These are phyloP conservation scores for Musa troglodytarum DNA, from an alignment of 176 grass and related monocot species.

Conservation along the genomic window DNA sequence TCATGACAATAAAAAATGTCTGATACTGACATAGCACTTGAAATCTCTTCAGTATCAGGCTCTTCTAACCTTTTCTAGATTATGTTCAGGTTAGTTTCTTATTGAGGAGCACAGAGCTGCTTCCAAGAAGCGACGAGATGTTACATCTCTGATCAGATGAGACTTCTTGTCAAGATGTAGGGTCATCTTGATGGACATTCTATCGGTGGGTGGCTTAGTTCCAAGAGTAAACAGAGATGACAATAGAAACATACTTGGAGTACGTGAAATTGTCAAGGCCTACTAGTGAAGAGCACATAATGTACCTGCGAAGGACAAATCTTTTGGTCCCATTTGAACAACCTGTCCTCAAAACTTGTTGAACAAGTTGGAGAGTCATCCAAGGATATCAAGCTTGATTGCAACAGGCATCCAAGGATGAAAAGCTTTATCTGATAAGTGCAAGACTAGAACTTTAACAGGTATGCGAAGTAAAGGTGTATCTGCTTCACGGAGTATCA, in stretches of 20 bases:
- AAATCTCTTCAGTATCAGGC: background rate
- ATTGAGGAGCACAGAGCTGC: conserved; percentile 39
- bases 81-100: conserved; percentile 69
- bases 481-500: too few relatives aligned
- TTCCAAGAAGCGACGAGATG: too few relatives aligned
- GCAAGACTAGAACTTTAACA: background rate
- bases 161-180: conserved; percentile 34
- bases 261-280: background rate
- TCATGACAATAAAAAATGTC: background rate
- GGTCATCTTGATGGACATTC: background rate
- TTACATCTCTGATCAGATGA: conserved; percentile 34
- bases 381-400: background rate
- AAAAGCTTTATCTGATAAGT: background rate
- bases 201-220: conserved; percentile 32
- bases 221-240: conserved; percentile 20
- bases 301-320: background rate
- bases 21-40: background rate
- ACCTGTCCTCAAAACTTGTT: background rate
- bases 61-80: background rate
- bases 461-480: too few relatives aligned
- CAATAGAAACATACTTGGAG: background rate
- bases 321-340: background rate
- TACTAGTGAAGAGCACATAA: background rate
- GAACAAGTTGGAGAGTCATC: background rate
- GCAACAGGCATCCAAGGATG: background rate